Evolutionary conservation across 352 stramenopile genomes (phyloP).

Genomic region (Pythium chondricola): DNA sequence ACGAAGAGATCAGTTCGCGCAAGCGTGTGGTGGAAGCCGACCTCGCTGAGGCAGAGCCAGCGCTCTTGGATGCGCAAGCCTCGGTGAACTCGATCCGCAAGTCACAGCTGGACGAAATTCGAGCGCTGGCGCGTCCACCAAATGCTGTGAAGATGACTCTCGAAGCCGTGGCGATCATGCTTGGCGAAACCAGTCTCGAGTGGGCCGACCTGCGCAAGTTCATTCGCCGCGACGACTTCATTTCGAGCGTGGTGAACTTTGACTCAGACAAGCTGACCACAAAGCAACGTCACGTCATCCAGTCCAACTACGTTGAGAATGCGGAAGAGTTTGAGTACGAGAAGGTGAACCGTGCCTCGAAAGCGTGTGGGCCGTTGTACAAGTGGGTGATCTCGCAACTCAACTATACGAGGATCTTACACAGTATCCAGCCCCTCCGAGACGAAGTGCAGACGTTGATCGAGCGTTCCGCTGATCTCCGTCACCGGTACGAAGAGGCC

Average conservation of each 20-base stretch:
- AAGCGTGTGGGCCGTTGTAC: constrained; percentile 98
- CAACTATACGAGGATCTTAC: constrained; percentile 97
- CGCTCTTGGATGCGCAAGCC: constrained; percentile 94
- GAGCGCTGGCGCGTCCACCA: constrained; percentile 93
- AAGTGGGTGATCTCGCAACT: constrained; percentile 99
- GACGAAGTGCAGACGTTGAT: constrained; percentile 98
- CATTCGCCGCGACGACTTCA: constrained; percentile 97
- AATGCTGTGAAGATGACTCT: constrained; percentile 96
- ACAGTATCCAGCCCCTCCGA: constrained; percentile 97
- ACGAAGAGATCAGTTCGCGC: constrained; percentile 92
- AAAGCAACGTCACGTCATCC: constrained; percentile 92
- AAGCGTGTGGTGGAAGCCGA: constrained; percentile 95
- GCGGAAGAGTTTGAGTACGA: constrained; percentile 88
- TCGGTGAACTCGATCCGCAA: constrained; percentile 99
- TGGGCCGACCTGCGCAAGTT: constrained; percentile 98
- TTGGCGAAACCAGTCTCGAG: constrained; percentile 94
- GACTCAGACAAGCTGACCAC: constrained; percentile 95
- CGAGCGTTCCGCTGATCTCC: constrained; percentile 89
- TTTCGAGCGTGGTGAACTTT: constrained; percentile 99
- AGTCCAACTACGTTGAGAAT: constrained; percentile 94
- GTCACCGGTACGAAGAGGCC: constrained; percentile 89
- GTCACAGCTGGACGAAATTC: constrained; percentile 98
- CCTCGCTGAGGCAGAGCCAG: constrained; percentile 96
- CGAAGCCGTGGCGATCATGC: constrained; percentile 97
- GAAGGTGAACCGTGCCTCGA: constrained; percentile 91